Evolutionary conservation across 2,329 filamentous ascomycete species (phyloP), one percentile per base, ranked within the genome.

Genomic region (Ceratocystis alfenasii): DNA sequence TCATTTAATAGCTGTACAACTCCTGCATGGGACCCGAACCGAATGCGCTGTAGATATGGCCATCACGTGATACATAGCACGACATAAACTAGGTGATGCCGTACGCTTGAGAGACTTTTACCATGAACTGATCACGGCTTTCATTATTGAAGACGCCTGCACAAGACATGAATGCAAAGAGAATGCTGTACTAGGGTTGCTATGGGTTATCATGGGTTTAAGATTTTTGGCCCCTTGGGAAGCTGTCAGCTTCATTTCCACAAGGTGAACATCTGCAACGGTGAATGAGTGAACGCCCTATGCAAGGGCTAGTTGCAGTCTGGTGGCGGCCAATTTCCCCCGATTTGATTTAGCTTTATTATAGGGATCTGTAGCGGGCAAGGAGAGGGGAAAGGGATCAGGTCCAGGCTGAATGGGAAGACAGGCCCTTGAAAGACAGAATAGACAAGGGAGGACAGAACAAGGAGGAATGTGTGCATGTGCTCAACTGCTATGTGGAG

Each of bases 241-340:
- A 57, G 2, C 53, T 57, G 53, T 57, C 53, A 57, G 28, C 53
- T 33, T 33, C 53, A 57, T 57, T 57, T 57, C 53, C 28, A 28
- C 28, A 33, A 8, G 36, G 36, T 41, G 36, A 41, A 41, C 12
- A 12, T 25, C 28, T 57, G 53, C 53, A 25, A 57, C 53, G 53
- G 53, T 57, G 53, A 57, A 57, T 28, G 53, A 33, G 33, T 25
- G 25, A 41, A n/a, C 12, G 25, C 53, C 53, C 17, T 57, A 20
- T 30, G 53, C 53, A 57, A 57, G 53, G 53, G 53, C 53, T 10
- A 30, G 10, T 28, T 3, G 2, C 30, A 15, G 50, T 4, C 25
- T 33, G 22, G 53, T 57, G 53, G 53, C 53, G 10, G 22, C 53
- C 25, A 57, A 57, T 57, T 33, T 33, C 53, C 53, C 53, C 28